Evolutionary conservation across 106 monocot genomes (phyloP).

Genomic region (Dendrobium huoshanense): DNA sequence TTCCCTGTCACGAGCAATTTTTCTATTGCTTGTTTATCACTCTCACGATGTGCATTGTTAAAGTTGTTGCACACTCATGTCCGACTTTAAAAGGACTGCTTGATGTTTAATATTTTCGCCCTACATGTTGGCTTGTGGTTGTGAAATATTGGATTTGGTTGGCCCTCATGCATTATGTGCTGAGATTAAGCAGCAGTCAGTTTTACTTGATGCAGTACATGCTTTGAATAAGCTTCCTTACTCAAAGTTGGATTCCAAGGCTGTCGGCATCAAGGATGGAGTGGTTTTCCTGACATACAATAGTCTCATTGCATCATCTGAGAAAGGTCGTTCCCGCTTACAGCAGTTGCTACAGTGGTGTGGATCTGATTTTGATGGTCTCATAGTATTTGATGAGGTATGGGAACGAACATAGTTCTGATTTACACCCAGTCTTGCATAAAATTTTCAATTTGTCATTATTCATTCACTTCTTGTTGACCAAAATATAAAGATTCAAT

Average conservation of each 20-base stretch:
- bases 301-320: slow-evolving; percentile 96
- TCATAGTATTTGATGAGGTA: slow-evolving; percentile 99
- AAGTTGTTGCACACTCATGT: background rate
- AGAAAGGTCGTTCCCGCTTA: slow-evolving; percentile 89
- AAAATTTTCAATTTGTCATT: background rate
- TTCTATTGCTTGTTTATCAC: background rate
- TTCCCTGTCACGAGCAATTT: background rate
- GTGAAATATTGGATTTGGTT: background rate
- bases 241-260: slow-evolving; percentile 96
- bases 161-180: background rate
- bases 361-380: slow-evolving; percentile 87
- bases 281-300: slow-evolving; percentile 93
- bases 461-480: background rate
- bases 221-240: slow-evolving; percentile 96
- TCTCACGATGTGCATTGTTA: background rate
- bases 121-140: background rate
- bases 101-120: background rate
- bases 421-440: background rate
- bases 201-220: slow-evolving; percentile 68
- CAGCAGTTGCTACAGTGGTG: slow-evolving; percentile 96
- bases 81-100: background rate
- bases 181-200: background rate
- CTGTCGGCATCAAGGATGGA: slow-evolving; percentile 90
- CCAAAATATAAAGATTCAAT: background rate
- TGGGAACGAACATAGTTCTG: background rate